Evolutionary conservation across 768 basidiomycete genomes (phyloP), one percentile per base, ranked within the genome.

Genomic region (Butyriboletus loyo): DNA sequence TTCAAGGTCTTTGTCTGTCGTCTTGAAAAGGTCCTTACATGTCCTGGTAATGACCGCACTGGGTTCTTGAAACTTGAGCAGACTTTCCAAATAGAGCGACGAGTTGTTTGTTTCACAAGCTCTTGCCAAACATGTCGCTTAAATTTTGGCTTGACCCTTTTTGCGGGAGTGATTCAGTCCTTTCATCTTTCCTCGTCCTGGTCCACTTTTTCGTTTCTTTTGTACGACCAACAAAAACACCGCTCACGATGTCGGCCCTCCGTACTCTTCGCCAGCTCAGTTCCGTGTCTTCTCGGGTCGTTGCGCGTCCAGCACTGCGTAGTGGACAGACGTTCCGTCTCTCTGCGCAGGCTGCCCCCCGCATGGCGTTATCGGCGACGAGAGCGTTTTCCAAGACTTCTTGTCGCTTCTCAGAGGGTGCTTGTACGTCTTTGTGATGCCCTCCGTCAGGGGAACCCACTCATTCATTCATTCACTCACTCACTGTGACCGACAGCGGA

Each of bases 261-360:
- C 83, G 84, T 68, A 71, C 75, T 58, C 75, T 87, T 53, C 82
- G 85, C 64, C 81, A 82, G 55, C 66, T 82, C 32, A 65, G 81
- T 30, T 69, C 76, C 41, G 63, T 73, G 10, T 77, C 80, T 9
- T 70, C 75, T 56, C 72, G 79, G 56, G 53, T 73, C 7, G 40
- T 56, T 14, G 51, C 61, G 25, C 64, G 71, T 24, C 64, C 65
- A 5, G 62, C 57, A 24, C 52, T 64, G 46, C 56, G 42, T 24
- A 62, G 65, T n/a, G 60, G 62, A 9, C 61, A 59, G 35, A 56
- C 64, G 28, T 53, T 56, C 52, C 59, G 57, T 28, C 39, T 56
- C 19, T 50, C 60, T 30, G 51, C 48, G 0, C 58, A 32, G 13
- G 45, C 43, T 14, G 54, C 27, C 2, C 58, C 70, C 0, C 61